Conservation (phyloP, 1,284 basidiomycete species). For the Ustilago cynodontis region DNA sequence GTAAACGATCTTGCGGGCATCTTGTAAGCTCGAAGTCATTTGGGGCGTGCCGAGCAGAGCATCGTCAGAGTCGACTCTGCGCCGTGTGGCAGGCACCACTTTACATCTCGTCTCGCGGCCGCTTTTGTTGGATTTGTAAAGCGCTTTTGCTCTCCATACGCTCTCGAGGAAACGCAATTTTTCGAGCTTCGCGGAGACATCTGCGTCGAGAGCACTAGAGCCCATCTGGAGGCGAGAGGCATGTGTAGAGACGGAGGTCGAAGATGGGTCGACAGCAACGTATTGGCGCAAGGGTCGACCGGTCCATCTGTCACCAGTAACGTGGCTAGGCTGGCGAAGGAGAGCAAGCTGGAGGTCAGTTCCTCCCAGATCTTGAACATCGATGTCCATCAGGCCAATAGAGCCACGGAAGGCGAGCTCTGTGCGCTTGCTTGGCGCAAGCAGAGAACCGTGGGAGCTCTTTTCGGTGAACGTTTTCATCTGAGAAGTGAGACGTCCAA, state of each 20-base stretch:
- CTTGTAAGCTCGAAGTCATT: constrained; percentile 9
- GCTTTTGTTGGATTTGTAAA: constrained; percentile 53
- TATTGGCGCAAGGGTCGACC: constrained; percentile 57
- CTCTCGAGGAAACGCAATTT: constrained; percentile 68
- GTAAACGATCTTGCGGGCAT: constrained; percentile 55
- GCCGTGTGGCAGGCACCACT: constrained; percentile 37
- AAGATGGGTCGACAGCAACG: constrained; percentile 47
- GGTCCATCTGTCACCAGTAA: constrained; percentile 57
- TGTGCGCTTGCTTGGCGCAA: constrained; percentile 75
- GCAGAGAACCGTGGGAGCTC: constrained; percentile 67
- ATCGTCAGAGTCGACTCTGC: constrained; percentile 12
- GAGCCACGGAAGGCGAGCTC: constrained; percentile 88
- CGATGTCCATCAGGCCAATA: constrained; percentile 85
- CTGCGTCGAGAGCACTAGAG: constrained; percentile 24
- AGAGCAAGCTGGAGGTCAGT: constrained; percentile 83
- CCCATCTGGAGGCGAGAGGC: constrained; percentile 20
- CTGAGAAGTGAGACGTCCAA: constrained; percentile 76
- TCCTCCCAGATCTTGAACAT: constrained; percentile 72
- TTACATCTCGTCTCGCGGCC: constrained; percentile 56
- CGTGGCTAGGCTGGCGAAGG: constrained; percentile 41
- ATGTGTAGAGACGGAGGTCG: constrained; percentile 8
- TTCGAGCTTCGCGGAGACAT: constrained; percentile 53
- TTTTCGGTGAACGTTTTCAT: constrained; percentile 67
- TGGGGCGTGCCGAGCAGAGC: constrained; percentile 9
- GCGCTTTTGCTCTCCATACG: constrained; percentile 65